These are phyloP conservation scores for Teratosphaeria destructans DNA, from an alignment of 2,329 filamentous ascomycete species.

Conservation along the genomic window DNA sequence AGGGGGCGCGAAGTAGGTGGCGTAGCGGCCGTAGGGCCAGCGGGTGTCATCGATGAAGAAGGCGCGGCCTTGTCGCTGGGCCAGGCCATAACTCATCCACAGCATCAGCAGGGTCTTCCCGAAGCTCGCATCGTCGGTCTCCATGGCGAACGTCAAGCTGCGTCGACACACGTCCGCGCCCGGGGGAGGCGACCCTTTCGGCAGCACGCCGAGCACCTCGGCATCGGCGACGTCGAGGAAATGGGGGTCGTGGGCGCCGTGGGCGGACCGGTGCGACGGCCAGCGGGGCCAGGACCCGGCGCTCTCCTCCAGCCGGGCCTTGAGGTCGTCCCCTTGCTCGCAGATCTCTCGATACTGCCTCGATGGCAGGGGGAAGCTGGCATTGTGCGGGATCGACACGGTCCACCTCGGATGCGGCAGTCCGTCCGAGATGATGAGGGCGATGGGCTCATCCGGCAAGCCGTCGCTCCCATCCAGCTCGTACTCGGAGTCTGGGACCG, in stretches of 20 bases:
- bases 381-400: constrained; percentile 60
- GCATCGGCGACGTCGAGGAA: constrained; percentile 70
- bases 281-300: constrained; percentile 24
- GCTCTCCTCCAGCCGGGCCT: constrained; percentile 5
- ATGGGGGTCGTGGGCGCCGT: constrained; percentile 54
- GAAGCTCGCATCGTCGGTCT: constrained; percentile 63
- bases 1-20: constrained; percentile 59
- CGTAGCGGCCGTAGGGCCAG: constrained; percentile 71
- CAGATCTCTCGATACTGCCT: constrained; percentile 62
- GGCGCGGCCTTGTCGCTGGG: constrained; percentile 58
- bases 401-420: constrained; percentile 64
- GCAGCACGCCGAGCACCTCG: constrained; percentile 51
- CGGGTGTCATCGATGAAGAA: constrained; percentile 80
- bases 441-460: constrained; percentile 62
- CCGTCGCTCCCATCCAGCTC: constrained; percentile 57
- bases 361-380: constrained; percentile 56
- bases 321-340: constrained; percentile 40
- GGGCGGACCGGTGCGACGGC: constrained; percentile 35
- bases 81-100: constrained; percentile 76
- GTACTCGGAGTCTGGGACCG: constrained; percentile 26
- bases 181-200: constrained; percentile 10
- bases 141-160: constrained; percentile 69
- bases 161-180: constrained; percentile 49
- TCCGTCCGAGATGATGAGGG: constrained; percentile 58
- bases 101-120: constrained; percentile 67